Evolutionary conservation across 768 basidiomycete species (phyloP).

Genomic region (Mycena sanguinolenta): DNA sequence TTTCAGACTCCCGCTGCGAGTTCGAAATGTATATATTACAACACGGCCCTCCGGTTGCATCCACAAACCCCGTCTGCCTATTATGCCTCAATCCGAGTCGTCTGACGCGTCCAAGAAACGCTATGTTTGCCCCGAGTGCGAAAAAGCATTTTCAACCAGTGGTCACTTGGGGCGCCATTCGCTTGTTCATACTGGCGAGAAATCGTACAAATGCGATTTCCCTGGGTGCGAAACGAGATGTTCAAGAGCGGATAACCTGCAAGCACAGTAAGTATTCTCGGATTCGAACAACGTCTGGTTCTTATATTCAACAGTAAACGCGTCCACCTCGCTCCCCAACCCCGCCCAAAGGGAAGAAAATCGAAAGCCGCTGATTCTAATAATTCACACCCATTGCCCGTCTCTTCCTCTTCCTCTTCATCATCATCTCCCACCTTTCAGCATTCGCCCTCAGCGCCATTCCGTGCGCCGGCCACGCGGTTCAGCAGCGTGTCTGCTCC

Average conservation of each 20-base stretch:
- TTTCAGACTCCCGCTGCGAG: not conserved
- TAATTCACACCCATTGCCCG: constrained; percentile 3
- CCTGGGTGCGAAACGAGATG: constrained; percentile 94
- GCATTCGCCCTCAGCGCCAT: constrained; percentile 12
- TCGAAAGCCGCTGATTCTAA: not conserved
- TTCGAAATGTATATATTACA: constrained; percentile 30
- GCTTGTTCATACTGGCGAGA: constrained; percentile 92
- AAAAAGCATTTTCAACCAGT: constrained; percentile 86
- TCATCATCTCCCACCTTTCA: constrained; percentile 10
- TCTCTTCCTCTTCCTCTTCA: constrained; percentile 12
- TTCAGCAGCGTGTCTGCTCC: constrained; percentile 17
- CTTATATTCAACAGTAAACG: constrained; percentile 19
- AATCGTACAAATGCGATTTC: constrained; percentile 93
- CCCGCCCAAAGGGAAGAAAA: constrained; percentile 11
- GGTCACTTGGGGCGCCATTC: constrained; percentile 93
- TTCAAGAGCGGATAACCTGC: constrained; percentile 90
- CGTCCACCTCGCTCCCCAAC: constrained; percentile 14
- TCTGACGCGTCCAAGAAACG: constrained; percentile 18
- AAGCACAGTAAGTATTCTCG: constrained; percentile 58
- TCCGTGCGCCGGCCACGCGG: constrained; percentile 2
- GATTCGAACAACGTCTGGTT: not conserved
- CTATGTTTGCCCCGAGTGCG: constrained; percentile 74
- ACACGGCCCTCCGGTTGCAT: not conserved
- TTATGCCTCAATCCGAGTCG: constrained; percentile 19
- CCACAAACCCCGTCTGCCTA: not conserved